These are phyloP conservation scores for Phytopythium oedochilum DNA, from an alignment of 352 stramenopile genomes.

Conservation along the genomic window DNA sequence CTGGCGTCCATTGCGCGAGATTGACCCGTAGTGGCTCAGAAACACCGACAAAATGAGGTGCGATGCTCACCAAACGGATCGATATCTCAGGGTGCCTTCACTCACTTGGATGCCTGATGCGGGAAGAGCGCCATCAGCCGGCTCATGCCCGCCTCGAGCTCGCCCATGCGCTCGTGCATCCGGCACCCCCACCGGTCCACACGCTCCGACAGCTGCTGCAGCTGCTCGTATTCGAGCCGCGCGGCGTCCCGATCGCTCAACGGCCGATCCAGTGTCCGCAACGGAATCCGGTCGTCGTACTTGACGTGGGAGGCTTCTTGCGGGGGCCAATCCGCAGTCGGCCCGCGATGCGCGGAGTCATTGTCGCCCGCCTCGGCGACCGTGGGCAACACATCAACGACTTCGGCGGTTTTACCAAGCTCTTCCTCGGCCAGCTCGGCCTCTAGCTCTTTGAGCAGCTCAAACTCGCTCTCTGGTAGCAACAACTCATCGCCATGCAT, in stretches of 20 bases:
- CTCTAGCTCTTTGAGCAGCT: background rate
- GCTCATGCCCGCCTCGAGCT: background rate
- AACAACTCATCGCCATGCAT: conserved; percentile 1
- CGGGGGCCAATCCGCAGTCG: background rate
- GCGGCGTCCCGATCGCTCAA: too few relatives aligned
- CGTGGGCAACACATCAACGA: background rate
- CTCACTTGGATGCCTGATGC: too few relatives aligned
- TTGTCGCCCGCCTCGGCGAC: conserved; percentile 7
- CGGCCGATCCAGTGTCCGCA: background rate
- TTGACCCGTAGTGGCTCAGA: too few relatives aligned
- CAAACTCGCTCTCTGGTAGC: background rate
- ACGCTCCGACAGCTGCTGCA: background rate
- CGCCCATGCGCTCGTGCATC: background rate
- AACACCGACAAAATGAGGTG: too few relatives aligned
- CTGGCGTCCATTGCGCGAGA: too few relatives aligned
- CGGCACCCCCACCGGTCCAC: background rate
- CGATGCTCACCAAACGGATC: too few relatives aligned
- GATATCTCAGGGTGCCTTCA: too few relatives aligned
- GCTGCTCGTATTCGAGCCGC: background rate
- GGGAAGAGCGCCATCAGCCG: background rate
- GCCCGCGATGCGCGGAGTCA: background rate
- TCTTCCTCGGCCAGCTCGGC: background rate
- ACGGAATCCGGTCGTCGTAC: background rate
- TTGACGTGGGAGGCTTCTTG: background rate
- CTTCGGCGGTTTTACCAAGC: background rate